phyloP scores from a whole-genome alignment of 1,284 basidiomycete species.

The Sanghuangporus weigelae region DNA sequence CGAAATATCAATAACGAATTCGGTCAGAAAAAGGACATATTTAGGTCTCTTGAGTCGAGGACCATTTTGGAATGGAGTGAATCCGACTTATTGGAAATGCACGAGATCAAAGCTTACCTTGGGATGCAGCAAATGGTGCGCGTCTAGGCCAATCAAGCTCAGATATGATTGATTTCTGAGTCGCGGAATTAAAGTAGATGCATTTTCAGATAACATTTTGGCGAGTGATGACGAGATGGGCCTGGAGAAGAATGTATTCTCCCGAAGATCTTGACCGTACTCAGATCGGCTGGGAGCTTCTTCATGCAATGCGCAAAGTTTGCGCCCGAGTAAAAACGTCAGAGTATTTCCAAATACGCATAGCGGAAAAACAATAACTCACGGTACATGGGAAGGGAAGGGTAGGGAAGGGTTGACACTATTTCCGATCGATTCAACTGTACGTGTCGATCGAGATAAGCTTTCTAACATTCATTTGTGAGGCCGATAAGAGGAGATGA shows the following conservation, averaged over 20 bases:
- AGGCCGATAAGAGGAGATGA: neutral
- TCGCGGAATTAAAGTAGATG: neutral
- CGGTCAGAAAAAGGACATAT: neutral
- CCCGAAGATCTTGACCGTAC: neutral
- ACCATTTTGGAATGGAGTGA: neutral
- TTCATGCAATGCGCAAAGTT: neutral
- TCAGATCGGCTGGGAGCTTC: neutral
- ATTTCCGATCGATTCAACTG: neutral
- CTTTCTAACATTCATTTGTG: neutral
- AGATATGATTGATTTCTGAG: neutral
- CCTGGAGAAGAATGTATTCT: neutral
- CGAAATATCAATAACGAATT: neutral
- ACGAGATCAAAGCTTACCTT: neutral
- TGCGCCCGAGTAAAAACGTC: neutral
- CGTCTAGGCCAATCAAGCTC: neutral
- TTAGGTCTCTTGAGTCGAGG: neutral
- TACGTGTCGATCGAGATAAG: slow-evolving; percentile 1
- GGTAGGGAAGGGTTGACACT: neutral
- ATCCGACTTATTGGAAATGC: neutral
- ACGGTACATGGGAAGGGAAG: neutral
- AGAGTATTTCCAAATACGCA: neutral
- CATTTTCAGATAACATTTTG: neutral
- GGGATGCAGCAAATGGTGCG: neutral
- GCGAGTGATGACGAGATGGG: neutral
- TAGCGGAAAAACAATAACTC: neutral